Evolutionary conservation across 1,139 yeast genomes (phyloP).

Genomic region (Hanseniaspora uvarum): DNA sequence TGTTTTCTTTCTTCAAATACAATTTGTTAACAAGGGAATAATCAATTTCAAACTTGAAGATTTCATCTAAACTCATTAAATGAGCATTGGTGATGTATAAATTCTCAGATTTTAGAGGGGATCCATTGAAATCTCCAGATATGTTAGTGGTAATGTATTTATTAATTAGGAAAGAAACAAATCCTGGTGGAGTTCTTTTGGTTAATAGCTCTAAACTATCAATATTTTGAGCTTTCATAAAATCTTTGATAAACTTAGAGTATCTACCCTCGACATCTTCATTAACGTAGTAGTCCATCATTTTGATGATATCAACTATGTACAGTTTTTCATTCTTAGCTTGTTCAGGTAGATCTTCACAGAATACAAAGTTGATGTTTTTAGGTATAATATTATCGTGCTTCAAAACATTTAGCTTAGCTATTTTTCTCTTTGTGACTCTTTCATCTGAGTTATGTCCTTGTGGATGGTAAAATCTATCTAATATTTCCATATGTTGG

Average conservation of each 20-base stretch:
- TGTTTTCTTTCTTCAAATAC: constrained; percentile 21
- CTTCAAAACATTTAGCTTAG: constrained; percentile 1
- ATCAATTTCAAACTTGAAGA: constrained; percentile 39
- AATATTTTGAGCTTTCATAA: constrained; percentile 25
- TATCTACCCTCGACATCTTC: constrained; percentile 38
- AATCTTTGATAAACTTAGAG: constrained; percentile 33
- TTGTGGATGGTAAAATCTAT: not conserved
- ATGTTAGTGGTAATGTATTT: constrained; percentile 37
- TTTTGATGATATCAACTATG: constrained; percentile 39
- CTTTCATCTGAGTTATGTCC: not conserved
- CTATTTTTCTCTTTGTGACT: constrained; percentile 7
- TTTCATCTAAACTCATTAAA: constrained; percentile 39
- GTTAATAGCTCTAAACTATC: constrained; percentile 21
- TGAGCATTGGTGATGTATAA: constrained; percentile 25
- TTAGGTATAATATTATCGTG: constrained; percentile 1
- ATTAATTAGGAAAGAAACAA: constrained; percentile 47
- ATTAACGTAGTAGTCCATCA: constrained; percentile 40
- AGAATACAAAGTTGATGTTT: constrained; percentile 1
- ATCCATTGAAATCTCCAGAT: constrained; percentile 26
- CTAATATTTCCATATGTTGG: not conserved
- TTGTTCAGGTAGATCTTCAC: not conserved
- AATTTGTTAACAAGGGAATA: constrained; percentile 34
- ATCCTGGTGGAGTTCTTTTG: constrained; percentile 45
- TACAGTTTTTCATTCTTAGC: not conserved
- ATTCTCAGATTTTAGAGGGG: constrained; percentile 36